Evolutionary conservation across 345 rosid species (phyloP), one percentile per base, ranked within the genome.

Genomic region (Brassica rapa): DNA sequence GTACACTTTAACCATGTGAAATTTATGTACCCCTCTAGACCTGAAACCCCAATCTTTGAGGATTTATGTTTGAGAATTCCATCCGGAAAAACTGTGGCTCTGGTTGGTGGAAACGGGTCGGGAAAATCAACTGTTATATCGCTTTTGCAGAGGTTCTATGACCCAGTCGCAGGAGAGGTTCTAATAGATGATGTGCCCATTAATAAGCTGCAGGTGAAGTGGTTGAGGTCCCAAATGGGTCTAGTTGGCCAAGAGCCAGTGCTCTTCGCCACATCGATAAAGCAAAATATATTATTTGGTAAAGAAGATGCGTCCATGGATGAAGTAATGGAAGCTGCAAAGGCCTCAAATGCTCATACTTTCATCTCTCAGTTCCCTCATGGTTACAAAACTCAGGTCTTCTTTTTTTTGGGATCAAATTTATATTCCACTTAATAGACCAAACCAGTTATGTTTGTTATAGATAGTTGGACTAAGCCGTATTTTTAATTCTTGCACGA

Each of bases 221-320:
- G 97, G 63, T 84, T 94, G 8, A 86, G 98, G 81, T 89, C 84
- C 5, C 93, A 90, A 87, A 90, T 94, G 64, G 97, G 98, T 76
- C 75, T 90, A 43, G 98, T 94, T 62, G 93, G 88, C 83, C 98
- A 94, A 81, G 97, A 94, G 77, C 98, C 98, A 2, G 91, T 85
- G 0, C 91, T 94, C 3, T 92, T 92, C 68, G 97, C 97, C 0
- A 73, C 98, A 8, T 87, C 91, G 77, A 94, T 94, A 78, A 80
- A 87, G 2, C 92, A 94, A 2, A 94, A 94, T 81, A 92, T 92
- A 72, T 88, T 90, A 0, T 94, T 91, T 41, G 97, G 97, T 55
- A 92, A 92, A 80, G 97, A 92, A 4, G 89, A 86, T 0, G 93
- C 87, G 39, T 86, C 96, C 0, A 93, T 90, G 78, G 89, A 91